Conservation (phyloP, 371 early-diverging fungal species). For the Mortierella sp. region DNA sequence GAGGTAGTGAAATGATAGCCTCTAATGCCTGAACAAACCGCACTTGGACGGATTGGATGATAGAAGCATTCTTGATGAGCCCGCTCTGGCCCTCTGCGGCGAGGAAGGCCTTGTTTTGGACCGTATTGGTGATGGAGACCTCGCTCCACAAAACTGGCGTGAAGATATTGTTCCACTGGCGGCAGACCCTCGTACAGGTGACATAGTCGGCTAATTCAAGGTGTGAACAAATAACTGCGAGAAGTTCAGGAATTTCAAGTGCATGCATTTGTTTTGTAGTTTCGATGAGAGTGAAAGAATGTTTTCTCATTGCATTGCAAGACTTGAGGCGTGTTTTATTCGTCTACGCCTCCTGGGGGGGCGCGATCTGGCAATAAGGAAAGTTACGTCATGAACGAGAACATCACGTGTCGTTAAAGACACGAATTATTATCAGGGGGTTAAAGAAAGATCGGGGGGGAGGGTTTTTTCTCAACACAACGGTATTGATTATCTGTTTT, state of each 20-base stretch:
- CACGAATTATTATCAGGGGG: neutral
- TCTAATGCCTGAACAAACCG: neutral
- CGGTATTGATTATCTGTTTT: slow-evolving; percentile 1
- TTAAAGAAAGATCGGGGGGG: neutral
- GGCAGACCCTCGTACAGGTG: neutral
- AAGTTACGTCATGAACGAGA: too few relatives aligned
- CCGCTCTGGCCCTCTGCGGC: neutral
- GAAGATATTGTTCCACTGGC: neutral
- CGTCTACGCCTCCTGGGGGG: too few relatives aligned
- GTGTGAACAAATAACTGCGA: neutral
- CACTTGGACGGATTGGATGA: neutral
- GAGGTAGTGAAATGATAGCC: neutral
- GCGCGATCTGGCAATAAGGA: neutral
- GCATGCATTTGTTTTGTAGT: neutral
- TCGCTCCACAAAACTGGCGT: neutral
- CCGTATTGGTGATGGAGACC: neutral
- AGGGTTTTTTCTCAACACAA: too few relatives aligned
- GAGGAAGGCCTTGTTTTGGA: neutral
- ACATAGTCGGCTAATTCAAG: neutral
- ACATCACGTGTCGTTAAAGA: neutral
- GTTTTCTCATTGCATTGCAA: neutral
- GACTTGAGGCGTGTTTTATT: too few relatives aligned
- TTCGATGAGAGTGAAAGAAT: neutral
- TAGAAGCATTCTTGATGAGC: neutral
- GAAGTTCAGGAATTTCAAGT: neutral